Percentiles rank a stretch among this genome's conserved stretches.
Conservation (phyloP, 2,329 filamentous ascomycete genomes). For the Neopestalotiopsis sp. region DNA sequence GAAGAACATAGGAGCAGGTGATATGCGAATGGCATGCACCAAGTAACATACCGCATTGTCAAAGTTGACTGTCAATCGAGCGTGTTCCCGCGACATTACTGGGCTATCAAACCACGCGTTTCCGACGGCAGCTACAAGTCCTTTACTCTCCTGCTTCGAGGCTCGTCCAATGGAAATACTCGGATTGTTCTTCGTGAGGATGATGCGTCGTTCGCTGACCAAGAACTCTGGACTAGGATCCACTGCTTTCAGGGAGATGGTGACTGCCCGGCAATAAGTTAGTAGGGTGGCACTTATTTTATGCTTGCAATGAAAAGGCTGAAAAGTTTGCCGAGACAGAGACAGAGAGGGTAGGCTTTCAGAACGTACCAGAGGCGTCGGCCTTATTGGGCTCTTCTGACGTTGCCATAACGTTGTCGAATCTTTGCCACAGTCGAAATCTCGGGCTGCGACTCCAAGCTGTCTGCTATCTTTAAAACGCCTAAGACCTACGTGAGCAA, state of each 20-base stretch:
- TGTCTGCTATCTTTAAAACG: too few species aligned
- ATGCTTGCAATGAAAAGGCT: too few species aligned
- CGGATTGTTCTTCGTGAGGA: slow-evolving; percentile 31
- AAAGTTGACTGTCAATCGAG: slow-evolving; percentile 53
- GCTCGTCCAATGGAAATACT: slow-evolving; percentile 47
- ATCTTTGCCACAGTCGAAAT: too few species aligned
- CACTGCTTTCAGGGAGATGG: background rate
- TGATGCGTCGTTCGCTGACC: slow-evolving; percentile 34
- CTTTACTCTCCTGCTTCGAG: slow-evolving; percentile 51
- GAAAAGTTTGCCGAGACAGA: too few species aligned
- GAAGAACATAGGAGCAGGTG: background rate
- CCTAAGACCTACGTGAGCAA: too few species aligned
- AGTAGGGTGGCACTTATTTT: background rate
- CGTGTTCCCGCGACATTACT: slow-evolving; percentile 75
- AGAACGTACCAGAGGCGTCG: background rate
- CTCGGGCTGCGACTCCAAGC: too few species aligned
- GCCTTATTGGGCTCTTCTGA: background rate
- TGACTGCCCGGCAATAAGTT: slow-evolving; percentile 11
- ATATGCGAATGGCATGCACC: slow-evolving; percentile 21
- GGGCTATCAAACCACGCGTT: slow-evolving; percentile 76
- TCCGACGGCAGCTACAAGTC: slow-evolving; percentile 42
- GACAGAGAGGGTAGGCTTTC: background rate
- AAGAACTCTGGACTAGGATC: slow-evolving; percentile 2
- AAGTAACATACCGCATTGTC: slow-evolving; percentile 46
- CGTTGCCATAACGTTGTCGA: background rate